Conservation (phyloP, 75 land plant species). For the Sequoia sempervirens region DNA sequence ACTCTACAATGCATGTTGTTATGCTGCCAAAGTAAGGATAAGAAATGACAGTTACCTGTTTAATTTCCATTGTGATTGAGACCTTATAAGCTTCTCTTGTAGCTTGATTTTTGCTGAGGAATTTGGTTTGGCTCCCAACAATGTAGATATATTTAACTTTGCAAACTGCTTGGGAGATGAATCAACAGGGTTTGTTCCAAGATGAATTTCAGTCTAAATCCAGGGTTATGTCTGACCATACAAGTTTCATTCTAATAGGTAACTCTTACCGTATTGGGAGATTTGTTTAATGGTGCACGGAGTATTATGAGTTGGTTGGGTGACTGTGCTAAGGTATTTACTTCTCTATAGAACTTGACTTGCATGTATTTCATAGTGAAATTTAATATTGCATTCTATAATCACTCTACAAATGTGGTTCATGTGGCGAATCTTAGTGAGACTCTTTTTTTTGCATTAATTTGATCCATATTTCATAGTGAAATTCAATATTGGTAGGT, state of each 20-base stretch:
- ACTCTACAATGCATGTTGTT: conserved; percentile 64
- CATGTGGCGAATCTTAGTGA: not conserved
- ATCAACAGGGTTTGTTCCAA: not conserved
- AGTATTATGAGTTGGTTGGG: conserved; percentile 94
- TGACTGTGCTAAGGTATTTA: conserved; percentile 92
- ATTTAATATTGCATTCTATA: not conserved
- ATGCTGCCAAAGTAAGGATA: conserved; percentile 87
- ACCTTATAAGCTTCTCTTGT: not conserved
- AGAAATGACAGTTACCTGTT: not conserved
- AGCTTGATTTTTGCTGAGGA: not conserved
- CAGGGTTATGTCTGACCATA: not conserved
- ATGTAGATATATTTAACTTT: not conserved
- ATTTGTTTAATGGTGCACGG: conserved; percentile 94
- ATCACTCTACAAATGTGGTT: not conserved
- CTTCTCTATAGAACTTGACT: not conserved
- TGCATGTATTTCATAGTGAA: not conserved
- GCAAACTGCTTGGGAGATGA: not conserved
- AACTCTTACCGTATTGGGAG: conserved; percentile 78
- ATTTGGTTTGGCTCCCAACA: not conserved
- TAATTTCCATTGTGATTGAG: not conserved
- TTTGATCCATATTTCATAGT: not conserved
- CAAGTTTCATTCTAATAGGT: conserved; percentile 30
- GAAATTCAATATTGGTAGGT: not conserved
- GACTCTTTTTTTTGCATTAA: not conserved
- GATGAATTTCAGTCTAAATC: not conserved